phyloP scores from a whole-genome alignment of 495 filamentous ascomycete species.

The Trypethelium eluteriae region DNA sequence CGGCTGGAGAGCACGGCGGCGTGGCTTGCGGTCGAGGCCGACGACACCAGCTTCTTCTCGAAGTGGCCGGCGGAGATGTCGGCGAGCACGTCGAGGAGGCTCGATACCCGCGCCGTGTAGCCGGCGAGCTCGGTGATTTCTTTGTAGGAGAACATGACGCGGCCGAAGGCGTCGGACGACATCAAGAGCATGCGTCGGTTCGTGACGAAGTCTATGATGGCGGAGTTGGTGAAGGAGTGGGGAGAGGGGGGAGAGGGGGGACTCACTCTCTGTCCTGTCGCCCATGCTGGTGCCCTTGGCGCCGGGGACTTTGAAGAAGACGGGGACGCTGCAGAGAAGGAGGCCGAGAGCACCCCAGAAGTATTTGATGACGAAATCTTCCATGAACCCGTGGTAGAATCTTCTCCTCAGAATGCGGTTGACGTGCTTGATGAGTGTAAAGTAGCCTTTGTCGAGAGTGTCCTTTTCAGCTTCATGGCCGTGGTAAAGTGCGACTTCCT shows the following conservation, averaged over 20 bases:
- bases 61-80: slow-evolving; percentile 83
- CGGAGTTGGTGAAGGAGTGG: not conserved
- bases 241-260: not conserved
- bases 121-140: slow-evolving; percentile 92
- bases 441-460: slow-evolving; percentile 94
- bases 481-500: slow-evolving; percentile 87
- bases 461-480: slow-evolving; percentile 97
- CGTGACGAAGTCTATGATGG: slow-evolving; percentile 65
- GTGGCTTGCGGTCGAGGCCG: slow-evolving; percentile 68
- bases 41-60: slow-evolving; percentile 91
- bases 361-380: slow-evolving; percentile 98
- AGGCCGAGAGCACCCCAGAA: slow-evolving; percentile 95
- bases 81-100: slow-evolving; percentile 85
- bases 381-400: slow-evolving; percentile 96
- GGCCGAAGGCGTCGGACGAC: slow-evolving; percentile 90
- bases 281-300: slow-evolving; percentile 66
- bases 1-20: slow-evolving; percentile 70
- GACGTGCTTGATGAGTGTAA: slow-evolving; percentile 97
- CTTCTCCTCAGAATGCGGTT: slow-evolving; percentile 85
- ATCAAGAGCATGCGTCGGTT: slow-evolving; percentile 85
- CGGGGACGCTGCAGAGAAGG: slow-evolving; percentile 88
- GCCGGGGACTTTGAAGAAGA: slow-evolving; percentile 89
- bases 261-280: slow-evolving; percentile 79
- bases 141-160: slow-evolving; percentile 97
- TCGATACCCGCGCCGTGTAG: slow-evolving; percentile 86